Evolutionary conservation across 192 early-diverging fungal species (phyloP), one percentile per base, ranked within the genome.

Genomic region (Gamsiella multidivaricata): DNA sequence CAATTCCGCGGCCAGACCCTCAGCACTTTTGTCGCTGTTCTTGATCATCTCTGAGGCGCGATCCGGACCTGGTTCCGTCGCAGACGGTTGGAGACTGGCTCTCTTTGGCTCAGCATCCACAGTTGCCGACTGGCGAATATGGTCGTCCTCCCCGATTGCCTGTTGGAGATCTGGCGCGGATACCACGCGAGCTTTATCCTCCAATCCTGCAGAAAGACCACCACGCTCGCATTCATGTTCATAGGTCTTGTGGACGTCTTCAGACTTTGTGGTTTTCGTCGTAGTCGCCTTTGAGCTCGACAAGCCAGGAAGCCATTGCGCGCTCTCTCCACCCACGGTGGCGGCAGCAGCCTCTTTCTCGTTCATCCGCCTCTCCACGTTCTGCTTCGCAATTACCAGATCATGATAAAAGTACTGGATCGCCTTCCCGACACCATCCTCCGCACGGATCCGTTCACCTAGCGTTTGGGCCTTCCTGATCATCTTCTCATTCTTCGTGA

Each of bases 331-430:
- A 5, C n/a, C 5, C 11, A 5, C n/a, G 6, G 5, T 49, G 46
- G 46, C 22, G 10, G 11, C 46, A 9, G 6, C 22, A n/a, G 8
- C 5, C 8, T 11, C 46, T 18, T 20, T 49, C 46, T 9, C 22
- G 46, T 11, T 9, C 46, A 9, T n/a, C n/a, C n/a, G n/a, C n/a
- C n/a, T n/a, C n/a, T n/a, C n/a, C n/a, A n/a, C n/a, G n/a, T n/a
- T n/a, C n/a, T n/a, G n/a, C 45, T 71, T 82, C 9, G 89, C 86
- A 36, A 83, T 57, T 6, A 76, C 83, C 36, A 92, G 70, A 68
- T 92, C 88, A 39, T 88, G 81, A 55, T 91, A 92, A 26, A 92
- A 81, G 74, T 70, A 81, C 39, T 89, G 69, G 11, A 90, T 83
- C 2, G 91, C 91, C 10, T 68, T 82, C 3, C 56, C 70, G 3